phyloP scores from a whole-genome alignment of 2,329 filamentous ascomycete genomes.

The Amphichorda felina region DNA sequence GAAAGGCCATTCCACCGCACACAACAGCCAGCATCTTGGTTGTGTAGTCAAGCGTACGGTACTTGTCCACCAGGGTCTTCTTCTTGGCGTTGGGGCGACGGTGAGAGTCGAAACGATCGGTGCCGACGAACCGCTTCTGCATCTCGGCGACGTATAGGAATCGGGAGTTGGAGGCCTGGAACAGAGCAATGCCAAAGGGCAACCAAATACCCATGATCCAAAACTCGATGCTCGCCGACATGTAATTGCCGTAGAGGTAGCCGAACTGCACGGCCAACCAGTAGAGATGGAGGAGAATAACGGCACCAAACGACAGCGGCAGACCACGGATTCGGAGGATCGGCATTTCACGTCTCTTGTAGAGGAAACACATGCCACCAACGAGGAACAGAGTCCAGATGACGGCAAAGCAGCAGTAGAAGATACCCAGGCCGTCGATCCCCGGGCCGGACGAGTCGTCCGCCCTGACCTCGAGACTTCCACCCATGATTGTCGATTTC shows the following conservation, averaged over 20 bases:
- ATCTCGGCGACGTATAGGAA: slow-evolving; percentile 44
- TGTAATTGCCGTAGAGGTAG: slow-evolving; percentile 20
- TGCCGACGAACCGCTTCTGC: slow-evolving; percentile 23
- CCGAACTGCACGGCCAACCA: slow-evolving; percentile 25
- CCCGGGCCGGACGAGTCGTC: not conserved
- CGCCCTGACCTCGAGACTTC: not conserved
- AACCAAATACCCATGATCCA: slow-evolving; percentile 56
- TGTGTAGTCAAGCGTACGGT: slow-evolving; percentile 29
- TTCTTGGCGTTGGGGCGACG: slow-evolving; percentile 5
- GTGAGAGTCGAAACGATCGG: not conserved
- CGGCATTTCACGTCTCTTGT: slow-evolving; percentile 19
- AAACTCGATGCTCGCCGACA: slow-evolving; percentile 40
- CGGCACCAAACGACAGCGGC: slow-evolving; percentile 23
- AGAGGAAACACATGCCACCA: slow-evolving; percentile 24
- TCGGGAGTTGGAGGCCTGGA: slow-evolving; percentile 50
- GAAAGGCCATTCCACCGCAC: slow-evolving; percentile 38
- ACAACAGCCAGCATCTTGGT: slow-evolving; percentile 37
- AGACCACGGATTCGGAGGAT: slow-evolving; percentile 27
- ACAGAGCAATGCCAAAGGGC: slow-evolving; percentile 52
- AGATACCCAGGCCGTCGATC: slow-evolving; percentile 5
- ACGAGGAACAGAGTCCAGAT: slow-evolving; percentile 6
- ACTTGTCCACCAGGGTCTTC: slow-evolving; percentile 20
- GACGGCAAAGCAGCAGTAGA: slow-evolving; percentile 4
- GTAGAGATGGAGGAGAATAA: slow-evolving; percentile 26
- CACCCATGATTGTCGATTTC: not conserved